phyloP scores from a whole-genome alignment of 2,329 filamentous ascomycete genomes.

The Neoarthrinium moseri region DNA sequence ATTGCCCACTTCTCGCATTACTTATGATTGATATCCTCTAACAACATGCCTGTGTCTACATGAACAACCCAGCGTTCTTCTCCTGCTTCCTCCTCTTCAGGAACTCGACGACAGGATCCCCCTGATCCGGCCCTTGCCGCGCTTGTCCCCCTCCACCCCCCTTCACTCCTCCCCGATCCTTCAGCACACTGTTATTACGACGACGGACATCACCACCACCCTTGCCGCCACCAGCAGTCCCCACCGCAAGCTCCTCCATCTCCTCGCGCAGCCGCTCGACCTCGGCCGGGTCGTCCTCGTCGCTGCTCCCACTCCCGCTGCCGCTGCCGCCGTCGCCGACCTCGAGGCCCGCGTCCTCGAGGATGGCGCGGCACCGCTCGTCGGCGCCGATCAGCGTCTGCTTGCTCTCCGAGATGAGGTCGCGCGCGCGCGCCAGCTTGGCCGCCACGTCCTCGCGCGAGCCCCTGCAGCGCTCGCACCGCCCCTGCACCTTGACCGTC shows the following conservation, averaged over 20 bases:
- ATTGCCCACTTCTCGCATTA: too few relatives aligned
- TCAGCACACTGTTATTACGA: too few relatives aligned
- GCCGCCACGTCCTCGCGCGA: background rate
- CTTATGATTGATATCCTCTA: too few relatives aligned
- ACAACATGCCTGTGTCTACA: too few relatives aligned
- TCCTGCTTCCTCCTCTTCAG: constrained; percentile 9
- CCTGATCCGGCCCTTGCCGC: background rate
- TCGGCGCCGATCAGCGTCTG: constrained; percentile 7
- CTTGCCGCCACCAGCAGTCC: too few relatives aligned
- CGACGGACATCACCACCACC: too few relatives aligned
- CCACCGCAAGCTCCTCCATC: background rate
- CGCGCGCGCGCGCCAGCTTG: constrained; percentile 6
- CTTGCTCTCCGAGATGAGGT: constrained; percentile 9
- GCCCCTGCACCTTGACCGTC: constrained; percentile 13
- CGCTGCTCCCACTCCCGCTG: background rate
- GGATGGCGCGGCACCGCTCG: constrained; percentile 5
- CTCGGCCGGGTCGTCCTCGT: background rate
- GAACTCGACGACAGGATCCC: constrained; percentile 3
- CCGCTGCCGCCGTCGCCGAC: background rate
- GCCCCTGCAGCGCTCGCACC: constrained; percentile 17
- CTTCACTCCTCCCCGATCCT: background rate
- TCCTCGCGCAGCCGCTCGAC: background rate
- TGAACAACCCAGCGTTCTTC: constrained; percentile 4
- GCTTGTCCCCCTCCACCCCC: background rate
- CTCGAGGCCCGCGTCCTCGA: constrained; percentile 3